Percentiles rank a stretch among this genome's conserved stretches.
phyloP scores from a whole-genome alignment of 2,329 filamentous ascomycete genomes.

The Colletotrichum eleusines region DNA sequence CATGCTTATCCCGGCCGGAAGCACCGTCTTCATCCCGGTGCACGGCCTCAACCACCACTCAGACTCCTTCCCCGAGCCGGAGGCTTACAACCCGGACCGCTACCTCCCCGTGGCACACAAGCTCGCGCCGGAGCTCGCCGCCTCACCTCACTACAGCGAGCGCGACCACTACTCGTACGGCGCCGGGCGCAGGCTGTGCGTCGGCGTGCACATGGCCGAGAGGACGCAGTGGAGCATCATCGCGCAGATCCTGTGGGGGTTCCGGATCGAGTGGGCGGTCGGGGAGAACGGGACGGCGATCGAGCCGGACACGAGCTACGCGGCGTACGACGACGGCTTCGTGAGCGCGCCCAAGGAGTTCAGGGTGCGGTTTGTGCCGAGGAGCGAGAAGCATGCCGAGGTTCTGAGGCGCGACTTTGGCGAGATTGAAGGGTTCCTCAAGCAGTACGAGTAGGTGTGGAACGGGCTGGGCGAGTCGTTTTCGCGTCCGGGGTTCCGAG shows the following conservation, averaged over 20 bases:
- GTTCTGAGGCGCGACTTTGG: background rate
- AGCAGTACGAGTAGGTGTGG: conserved; percentile 8
- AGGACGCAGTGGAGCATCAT: conserved; percentile 55
- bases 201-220: conserved; percentile 63
- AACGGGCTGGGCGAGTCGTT: background rate
- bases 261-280: conserved; percentile 44
- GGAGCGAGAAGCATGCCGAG: conserved; percentile 21
- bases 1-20: conserved; percentile 55
- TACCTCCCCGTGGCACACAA: conserved; percentile 45
- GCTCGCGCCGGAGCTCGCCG: conserved; percentile 48
- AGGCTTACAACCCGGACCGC: conserved; percentile 48
- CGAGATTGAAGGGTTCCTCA: background rate
- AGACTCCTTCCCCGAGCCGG: conserved; percentile 45
- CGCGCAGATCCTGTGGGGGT: conserved; percentile 61
- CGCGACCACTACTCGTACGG: conserved; percentile 62
- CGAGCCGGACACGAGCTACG: conserved; percentile 20
- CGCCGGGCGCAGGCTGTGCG: conserved; percentile 60
- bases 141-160: conserved; percentile 39
- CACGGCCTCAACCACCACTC: conserved; percentile 52
- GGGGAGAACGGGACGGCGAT: background rate
- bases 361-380: conserved; percentile 24
- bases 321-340: conserved; percentile 16
- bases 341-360: conserved; percentile 19
- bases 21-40: conserved; percentile 52
- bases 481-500: background rate